Evolutionary conservation across 2,329 filamentous ascomycete species (phyloP).

Genomic region (Penicillium sumatraense): DNA sequence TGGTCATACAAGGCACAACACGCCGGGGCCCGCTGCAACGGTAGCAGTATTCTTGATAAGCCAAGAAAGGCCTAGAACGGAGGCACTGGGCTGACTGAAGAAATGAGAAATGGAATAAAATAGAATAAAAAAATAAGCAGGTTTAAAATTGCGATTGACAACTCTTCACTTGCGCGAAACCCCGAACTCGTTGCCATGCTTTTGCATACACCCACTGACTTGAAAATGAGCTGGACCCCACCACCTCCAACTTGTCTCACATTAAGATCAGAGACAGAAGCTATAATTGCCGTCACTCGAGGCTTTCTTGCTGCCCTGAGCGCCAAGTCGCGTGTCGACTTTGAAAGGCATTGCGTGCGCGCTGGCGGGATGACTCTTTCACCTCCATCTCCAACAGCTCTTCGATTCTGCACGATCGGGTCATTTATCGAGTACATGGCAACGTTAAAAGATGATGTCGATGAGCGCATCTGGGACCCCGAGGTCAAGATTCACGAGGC

Average conservation of each 20-base stretch:
- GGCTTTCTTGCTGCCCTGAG: slow-evolving; percentile 37
- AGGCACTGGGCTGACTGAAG: not conserved
- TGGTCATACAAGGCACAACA: slow-evolving; percentile 11
- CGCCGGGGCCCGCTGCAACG: slow-evolving; percentile 8
- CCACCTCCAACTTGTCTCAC: not conserved
- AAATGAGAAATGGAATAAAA: too few species aligned
- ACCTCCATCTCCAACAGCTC: slow-evolving; percentile 32
- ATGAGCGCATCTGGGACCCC: slow-evolving; percentile 41
- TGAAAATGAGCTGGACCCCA: slow-evolving; percentile 23
- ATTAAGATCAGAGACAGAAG: slow-evolving; percentile 15
- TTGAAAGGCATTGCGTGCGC: slow-evolving; percentile 39
- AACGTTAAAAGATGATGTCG: slow-evolving; percentile 34
- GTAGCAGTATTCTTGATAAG: slow-evolving; percentile 5
- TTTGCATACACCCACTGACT: not conserved
- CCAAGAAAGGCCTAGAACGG: not conserved
- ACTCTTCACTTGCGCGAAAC: too few species aligned
- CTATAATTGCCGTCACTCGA: slow-evolving; percentile 33
- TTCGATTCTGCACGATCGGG: slow-evolving; percentile 43
- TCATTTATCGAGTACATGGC: slow-evolving; percentile 39
- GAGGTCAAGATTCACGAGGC: slow-evolving; percentile 37
- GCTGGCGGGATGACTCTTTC: slow-evolving; percentile 41
- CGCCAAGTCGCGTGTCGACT: slow-evolving; percentile 35
- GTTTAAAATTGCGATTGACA: too few species aligned
- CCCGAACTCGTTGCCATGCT: not conserved
- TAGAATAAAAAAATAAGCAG: not conserved